Base-by-base conservation (phyloP, 306 rosid genomes). In the Mimosa pudica region DNA sequence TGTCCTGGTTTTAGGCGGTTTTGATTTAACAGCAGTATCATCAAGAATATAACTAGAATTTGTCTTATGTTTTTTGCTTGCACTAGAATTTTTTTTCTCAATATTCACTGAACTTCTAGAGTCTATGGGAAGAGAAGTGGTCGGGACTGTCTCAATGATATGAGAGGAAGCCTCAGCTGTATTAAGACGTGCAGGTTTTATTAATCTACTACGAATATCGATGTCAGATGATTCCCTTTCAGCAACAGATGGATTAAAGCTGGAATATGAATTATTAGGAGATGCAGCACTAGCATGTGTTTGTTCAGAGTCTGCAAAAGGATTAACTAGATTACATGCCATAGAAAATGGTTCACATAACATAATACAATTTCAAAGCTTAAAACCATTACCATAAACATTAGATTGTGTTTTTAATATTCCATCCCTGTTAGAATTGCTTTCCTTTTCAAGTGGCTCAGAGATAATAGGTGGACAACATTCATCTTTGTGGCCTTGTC, bases 401-500 rank as follows among this genome's bases (percentile, higher is more conserved):
- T 55, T 85, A 73, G 83, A 77, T 36, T 81, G 78, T 8, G 77
- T 18, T 75, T 74, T 65, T 8, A 76, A 77, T 6, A 33, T 81
- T 1, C 71, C 70, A 44, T 73, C 75, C 67, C 81, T 67, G 55
- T 16, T 18, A 55, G 82, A 64, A 68, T 79, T 77, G 78, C 70
- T 70, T 74, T 62, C 80, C 6, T 84, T 84, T 38, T 73, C 68
- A 11, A 79, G 45, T 44, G 57, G 84, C 82, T 66, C 20, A 66
- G 82, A 13, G 14, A 70, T 68, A 62, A 51, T 46, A 1, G 79
- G 68, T 80, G 84, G 91, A 72, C 76, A 86, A 72, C 97, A 92
- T 81, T 92, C 93, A 73, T 90, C 93, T 87, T 84, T 90, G 83
- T 92, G 97, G 77, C 97, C 97, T 74, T 80, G 90, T 79, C 97